Percentiles rank a stretch among this genome's conserved stretches.
These are phyloP conservation scores for Lepiota brunneoincarnata DNA, from an alignment of 768 basidiomycete species.

Conservation along the genomic window DNA sequence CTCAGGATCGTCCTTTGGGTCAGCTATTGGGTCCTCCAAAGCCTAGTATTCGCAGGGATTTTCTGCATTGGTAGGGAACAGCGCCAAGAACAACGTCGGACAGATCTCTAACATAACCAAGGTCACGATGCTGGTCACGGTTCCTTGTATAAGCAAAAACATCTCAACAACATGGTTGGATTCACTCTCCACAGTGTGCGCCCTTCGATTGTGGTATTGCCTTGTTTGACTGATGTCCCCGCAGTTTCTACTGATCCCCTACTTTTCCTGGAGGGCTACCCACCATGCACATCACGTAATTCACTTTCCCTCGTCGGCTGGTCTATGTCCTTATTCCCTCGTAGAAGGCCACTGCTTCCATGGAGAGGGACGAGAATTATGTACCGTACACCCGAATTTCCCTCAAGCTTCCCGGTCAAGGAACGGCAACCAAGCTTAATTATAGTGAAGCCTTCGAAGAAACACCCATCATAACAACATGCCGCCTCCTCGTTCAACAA, in stretches of 20 bases:
- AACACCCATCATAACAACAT: slow-evolving; percentile 43
- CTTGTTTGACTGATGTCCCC: slow-evolving; percentile 14
- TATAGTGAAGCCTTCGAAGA: slow-evolving; percentile 52
- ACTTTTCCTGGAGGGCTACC: slow-evolving; percentile 68
- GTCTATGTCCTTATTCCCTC: not conserved
- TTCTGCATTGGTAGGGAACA: slow-evolving; percentile 45
- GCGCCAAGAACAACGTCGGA: not conserved
- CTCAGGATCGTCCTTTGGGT: slow-evolving; percentile 39
- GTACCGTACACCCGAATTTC: slow-evolving; percentile 48
- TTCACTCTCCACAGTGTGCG: slow-evolving; percentile 44
- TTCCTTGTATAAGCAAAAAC: slow-evolving; percentile 34
- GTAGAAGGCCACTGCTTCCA: slow-evolving; percentile 66
- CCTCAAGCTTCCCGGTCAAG: slow-evolving; percentile 37
- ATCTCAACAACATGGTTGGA: slow-evolving; percentile 43
- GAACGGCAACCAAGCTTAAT: slow-evolving; percentile 34
- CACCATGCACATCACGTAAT: slow-evolving; percentile 67
- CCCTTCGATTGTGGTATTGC: not conserved
- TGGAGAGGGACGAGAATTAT: slow-evolving; percentile 77
- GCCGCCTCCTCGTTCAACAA: slow-evolving; percentile 48
- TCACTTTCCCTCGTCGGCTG: not conserved
- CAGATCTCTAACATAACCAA: slow-evolving; percentile 12
- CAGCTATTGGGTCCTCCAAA: slow-evolving; percentile 49
- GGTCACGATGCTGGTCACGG: slow-evolving; percentile 47
- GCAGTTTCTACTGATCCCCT: slow-evolving; percentile 51
- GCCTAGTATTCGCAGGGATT: slow-evolving; percentile 48